Evolutionary conservation across 2,329 filamentous ascomycete species (phyloP), one percentile per base, ranked within the genome.

Genomic region (Aspergillus carbonarius): DNA sequence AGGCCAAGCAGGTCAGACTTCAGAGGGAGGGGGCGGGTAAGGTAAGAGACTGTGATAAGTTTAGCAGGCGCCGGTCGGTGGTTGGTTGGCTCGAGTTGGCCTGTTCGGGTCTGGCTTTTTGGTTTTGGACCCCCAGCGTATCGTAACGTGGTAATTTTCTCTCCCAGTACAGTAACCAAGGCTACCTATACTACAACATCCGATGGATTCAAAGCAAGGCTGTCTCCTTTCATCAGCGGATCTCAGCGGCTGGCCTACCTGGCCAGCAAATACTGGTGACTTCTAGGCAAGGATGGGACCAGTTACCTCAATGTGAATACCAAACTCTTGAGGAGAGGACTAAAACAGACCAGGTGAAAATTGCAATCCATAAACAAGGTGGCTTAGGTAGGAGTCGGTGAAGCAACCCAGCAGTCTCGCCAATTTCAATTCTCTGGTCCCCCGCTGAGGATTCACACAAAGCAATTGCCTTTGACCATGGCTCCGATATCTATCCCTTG

Each of bases 21-120:
- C 53, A 60, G 54, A 57, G 50, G 56, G 65, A 61, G 63, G 64
- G 66, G 69, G 68, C 64, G 66, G 69, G 69, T 62, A 61, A 60
- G 48, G 58, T 34, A 58, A 57, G 54, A 57, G 44, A 17, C 44
- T 10, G 50, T 40, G 34, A 53, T 30, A 42, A 53, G 50, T 40
- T 40, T 17, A 37, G 23, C 35, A 53, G 37, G 35, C 34, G 37
- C 35, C 35, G 30, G 48, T 53, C 35, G 30, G 48, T 53, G 50
- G 50, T 53, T 53, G 35, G 50, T 39, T 40, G 34, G 35, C 35
- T 40, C 10, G 39, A 23, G 20, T 42, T 42, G 50, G 32, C 51
- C 37, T 42, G 51, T 44, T 42, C 17, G 51, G 51, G 35, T 54
- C 51, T 54, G 51, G 30, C 23, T 54, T 54, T 42, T 20, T 18